phyloP scores from a whole-genome alignment of 192 early-diverging fungal species.

The Coemansia sp. region DNA sequence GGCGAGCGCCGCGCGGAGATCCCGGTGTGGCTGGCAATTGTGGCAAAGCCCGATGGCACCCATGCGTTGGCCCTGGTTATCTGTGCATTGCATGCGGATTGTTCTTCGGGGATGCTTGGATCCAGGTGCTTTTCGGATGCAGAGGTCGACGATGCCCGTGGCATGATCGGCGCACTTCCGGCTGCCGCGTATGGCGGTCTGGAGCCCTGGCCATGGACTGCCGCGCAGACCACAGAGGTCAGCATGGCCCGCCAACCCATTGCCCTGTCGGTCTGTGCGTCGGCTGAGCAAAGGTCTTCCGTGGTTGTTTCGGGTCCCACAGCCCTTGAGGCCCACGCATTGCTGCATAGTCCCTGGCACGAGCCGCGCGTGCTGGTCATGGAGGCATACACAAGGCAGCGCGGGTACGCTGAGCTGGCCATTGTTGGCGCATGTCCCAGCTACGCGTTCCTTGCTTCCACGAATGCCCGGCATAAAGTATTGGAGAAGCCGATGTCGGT shows the following conservation, averaged over 20 bases:
- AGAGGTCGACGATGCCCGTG: conserved; percentile 7
- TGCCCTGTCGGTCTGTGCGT: not conserved
- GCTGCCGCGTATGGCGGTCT: conserved; percentile 19
- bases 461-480: too few species aligned
- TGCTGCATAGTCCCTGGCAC: not conserved
- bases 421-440: conserved; percentile 1
- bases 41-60: conserved; percentile 19
- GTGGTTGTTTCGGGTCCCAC: not conserved
- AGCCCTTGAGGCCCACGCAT: not conserved
- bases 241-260: not conserved
- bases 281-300: not conserved
- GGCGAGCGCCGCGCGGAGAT: conserved; percentile 25
- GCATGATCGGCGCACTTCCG: not conserved
- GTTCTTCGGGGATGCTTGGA: too few species aligned
- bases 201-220: conserved; percentile 41
- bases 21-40: conserved; percentile 32
- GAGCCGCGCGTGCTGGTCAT: not conserved
- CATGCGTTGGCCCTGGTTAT: conserved; percentile 35
- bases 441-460: not conserved
- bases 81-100: conserved; percentile 7
- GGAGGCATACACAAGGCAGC: conserved; percentile 6
- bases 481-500: too few species aligned
- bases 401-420: not conserved
- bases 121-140: conserved; percentile 17
- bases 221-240: not conserved